A percentile compares a stretch with the other conserved stretches of the same genome.
phyloP scores from a whole-genome alignment of 2,329 filamentous ascomycete genomes.

The Fusarium tricinctum region DNA sequence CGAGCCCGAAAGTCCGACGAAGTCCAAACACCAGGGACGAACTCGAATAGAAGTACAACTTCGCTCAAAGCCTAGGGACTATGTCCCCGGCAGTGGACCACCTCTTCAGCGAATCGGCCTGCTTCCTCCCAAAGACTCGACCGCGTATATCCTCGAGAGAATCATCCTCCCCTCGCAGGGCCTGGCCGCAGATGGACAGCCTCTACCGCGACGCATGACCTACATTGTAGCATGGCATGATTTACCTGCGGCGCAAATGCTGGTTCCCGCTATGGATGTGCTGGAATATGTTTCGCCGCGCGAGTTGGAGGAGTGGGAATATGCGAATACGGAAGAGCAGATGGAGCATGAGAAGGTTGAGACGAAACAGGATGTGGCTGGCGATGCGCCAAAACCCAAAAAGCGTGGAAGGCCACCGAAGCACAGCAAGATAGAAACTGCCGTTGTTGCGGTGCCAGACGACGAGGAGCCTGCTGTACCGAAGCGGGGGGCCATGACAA shows the following conservation, averaged over 20 bases:
- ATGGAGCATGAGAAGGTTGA: constrained; percentile 57
- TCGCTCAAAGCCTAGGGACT: constrained; percentile 49
- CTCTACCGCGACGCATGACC: constrained; percentile 61
- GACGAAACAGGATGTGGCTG: constrained; percentile 46
- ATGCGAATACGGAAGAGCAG: constrained; percentile 58
- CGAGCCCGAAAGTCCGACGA: constrained; percentile 17
- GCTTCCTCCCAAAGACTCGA: constrained; percentile 63
- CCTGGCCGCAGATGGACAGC: constrained; percentile 53
- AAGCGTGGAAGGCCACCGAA: constrained; percentile 51
- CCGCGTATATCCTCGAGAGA: constrained; percentile 70
- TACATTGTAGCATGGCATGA: constrained; percentile 70
- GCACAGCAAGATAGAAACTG: constrained; percentile 53
- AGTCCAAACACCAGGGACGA: constrained; percentile 31
- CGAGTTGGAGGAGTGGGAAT: constrained; percentile 70
- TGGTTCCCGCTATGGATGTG: constrained; percentile 63
- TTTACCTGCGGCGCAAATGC: constrained; percentile 62
- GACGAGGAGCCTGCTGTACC: constrained; percentile 43
- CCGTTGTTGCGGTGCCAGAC: constrained; percentile 49
- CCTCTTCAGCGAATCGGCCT: constrained; percentile 63
- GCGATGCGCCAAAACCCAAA: constrained; percentile 29
- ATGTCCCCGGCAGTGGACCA: constrained; percentile 64
- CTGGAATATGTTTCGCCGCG: constrained; percentile 71
- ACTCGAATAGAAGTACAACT: constrained; percentile 41
- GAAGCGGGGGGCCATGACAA: constrained; percentile 53
- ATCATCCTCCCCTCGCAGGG: constrained; percentile 60